Evolutionary conservation across 306 rosid species (phyloP).

Genomic region (Sicyos baderoa): DNA sequence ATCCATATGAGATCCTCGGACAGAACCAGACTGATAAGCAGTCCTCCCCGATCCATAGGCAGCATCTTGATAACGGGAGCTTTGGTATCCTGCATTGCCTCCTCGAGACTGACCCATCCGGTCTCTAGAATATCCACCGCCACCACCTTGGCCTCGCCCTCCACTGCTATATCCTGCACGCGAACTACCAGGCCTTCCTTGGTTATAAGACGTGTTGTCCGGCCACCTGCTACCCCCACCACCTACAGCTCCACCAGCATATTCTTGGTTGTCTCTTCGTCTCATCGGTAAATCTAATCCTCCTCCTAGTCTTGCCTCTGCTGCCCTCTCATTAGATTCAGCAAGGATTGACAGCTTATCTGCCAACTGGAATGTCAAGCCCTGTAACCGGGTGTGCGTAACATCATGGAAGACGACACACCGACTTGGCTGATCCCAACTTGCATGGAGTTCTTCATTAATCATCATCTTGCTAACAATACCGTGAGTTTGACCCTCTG

Average conservation of each 20-base stretch:
- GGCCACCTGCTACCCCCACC: constrained; percentile 69
- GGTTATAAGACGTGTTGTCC: constrained; percentile 39
- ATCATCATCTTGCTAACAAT: constrained; percentile 88
- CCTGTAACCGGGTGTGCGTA: constrained; percentile 58
- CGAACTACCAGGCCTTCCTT: constrained; percentile 46
- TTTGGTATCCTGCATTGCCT: constrained; percentile 42
- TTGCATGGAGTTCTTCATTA: constrained; percentile 78
- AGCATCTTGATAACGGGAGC: constrained; percentile 46
- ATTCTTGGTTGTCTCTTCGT: constrained; percentile 84
- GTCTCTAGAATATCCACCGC: constrained; percentile 46
- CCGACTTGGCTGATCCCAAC: constrained; percentile 39
- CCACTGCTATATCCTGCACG: constrained; percentile 54
- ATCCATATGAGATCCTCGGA: constrained; percentile 63
- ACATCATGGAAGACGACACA: constrained; percentile 39
- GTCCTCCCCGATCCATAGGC: constrained; percentile 57
- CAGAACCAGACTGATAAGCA: constrained; percentile 36
- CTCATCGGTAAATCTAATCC: constrained; percentile 69
- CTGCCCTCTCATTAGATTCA: constrained; percentile 85
- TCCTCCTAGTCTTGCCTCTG: constrained; percentile 76
- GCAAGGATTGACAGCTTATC: constrained; percentile 74
- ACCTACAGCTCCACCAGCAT: constrained; percentile 36
- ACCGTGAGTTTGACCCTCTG: constrained; percentile 50
- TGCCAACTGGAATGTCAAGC: constrained; percentile 72
- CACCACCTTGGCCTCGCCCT: constrained; percentile 44
- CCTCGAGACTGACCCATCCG: constrained; percentile 36